A percentile compares a stretch with the other conserved stretches of the same genome.
Evolutionary conservation across 129 eudicot species (phyloP).

Genomic region (Gnaphalium uliginosum): DNA sequence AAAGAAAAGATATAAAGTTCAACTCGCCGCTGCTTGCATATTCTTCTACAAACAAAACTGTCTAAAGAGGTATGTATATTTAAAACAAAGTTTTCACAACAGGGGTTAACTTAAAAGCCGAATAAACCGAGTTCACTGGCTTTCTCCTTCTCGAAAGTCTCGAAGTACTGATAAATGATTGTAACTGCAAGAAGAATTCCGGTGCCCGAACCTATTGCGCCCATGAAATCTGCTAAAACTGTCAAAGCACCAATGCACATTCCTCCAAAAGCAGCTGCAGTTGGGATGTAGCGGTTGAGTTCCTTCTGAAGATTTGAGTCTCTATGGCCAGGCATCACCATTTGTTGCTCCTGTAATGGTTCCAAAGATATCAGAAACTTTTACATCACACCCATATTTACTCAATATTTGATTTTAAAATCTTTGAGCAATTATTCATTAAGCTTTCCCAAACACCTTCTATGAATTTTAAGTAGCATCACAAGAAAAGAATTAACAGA

Average conservation of each 20-base stretch:
- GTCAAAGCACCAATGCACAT: slow-evolving; percentile 45
- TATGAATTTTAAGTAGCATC: not conserved
- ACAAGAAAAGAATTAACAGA: too few relatives aligned
- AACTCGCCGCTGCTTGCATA: not conserved
- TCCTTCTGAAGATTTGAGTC: slow-evolving; percentile 45
- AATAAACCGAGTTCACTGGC: slow-evolving; percentile 41
- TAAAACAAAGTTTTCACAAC: not conserved
- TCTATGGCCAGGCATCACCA: slow-evolving; percentile 55
- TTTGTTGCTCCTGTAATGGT: slow-evolving; percentile 40
- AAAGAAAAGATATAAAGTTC: not conserved
- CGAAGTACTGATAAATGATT: slow-evolving; percentile 40
- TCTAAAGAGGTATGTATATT: slow-evolving; percentile 2
- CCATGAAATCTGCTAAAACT: slow-evolving; percentile 41
- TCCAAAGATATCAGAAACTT: slow-evolving; percentile 2
- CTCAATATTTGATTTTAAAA: not conserved
- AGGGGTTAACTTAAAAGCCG: slow-evolving; percentile 23
- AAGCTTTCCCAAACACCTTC: not conserved
- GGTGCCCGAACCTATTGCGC: slow-evolving; percentile 42
- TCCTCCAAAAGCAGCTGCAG: slow-evolving; percentile 45
- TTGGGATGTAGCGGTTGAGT: slow-evolving; percentile 42
- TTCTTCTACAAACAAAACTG: slow-evolving; percentile 26
- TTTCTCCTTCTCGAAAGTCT: slow-evolving; percentile 49
- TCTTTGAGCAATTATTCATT: not conserved
- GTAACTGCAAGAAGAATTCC: slow-evolving; percentile 42
- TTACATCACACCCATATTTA: not conserved